Conservation (phyloP, 2,329 filamentous ascomycete genomes). For the Stenocarpella maydis region DNA sequence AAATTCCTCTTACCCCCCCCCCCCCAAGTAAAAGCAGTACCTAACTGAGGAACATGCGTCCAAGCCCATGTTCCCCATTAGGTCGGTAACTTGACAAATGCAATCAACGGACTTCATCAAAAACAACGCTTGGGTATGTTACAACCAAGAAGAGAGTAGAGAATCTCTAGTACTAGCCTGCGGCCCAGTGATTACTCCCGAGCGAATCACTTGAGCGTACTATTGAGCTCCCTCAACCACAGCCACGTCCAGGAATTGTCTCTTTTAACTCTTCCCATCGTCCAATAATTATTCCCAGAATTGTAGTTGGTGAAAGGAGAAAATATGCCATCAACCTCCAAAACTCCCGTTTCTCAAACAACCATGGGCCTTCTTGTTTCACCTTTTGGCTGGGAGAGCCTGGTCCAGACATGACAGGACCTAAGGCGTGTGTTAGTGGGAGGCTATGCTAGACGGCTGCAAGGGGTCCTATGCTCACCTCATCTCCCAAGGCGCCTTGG, state of each 20-base stretch:
- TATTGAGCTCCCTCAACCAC: neutral
- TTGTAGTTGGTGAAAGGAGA: slow-evolving; percentile 11
- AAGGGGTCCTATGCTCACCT: slow-evolving; percentile 44
- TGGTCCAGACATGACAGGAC: slow-evolving; percentile 47
- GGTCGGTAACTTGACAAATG: neutral
- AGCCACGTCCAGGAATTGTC: neutral
- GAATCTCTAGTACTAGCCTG: slow-evolving; percentile 38
- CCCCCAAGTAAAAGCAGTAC: neutral
- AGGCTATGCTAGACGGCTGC: neutral
- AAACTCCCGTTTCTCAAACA: neutral
- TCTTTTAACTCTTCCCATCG: neutral
- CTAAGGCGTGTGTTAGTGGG: slow-evolving; percentile 36
- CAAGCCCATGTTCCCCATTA: neutral
- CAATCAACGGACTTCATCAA: neutral
- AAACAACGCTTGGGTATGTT: slow-evolving; percentile 29
- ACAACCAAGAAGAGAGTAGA: slow-evolving; percentile 39
- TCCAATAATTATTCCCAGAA: slow-evolving; percentile 10
- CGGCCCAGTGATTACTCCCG: neutral
- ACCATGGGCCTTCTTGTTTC: slow-evolving; percentile 2
- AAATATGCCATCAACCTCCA: slow-evolving; percentile 8
- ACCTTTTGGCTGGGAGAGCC: slow-evolving; percentile 42
- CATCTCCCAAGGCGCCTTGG: slow-evolving; percentile 59
- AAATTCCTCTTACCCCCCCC: neutral
- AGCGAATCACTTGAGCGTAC: neutral
- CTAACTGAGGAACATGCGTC: neutral